Evolutionary conservation across 2,329 filamentous ascomycete species (phyloP), one percentile per base, ranked within the genome.

Genomic region (Neoarthrinium moseri): DNA sequence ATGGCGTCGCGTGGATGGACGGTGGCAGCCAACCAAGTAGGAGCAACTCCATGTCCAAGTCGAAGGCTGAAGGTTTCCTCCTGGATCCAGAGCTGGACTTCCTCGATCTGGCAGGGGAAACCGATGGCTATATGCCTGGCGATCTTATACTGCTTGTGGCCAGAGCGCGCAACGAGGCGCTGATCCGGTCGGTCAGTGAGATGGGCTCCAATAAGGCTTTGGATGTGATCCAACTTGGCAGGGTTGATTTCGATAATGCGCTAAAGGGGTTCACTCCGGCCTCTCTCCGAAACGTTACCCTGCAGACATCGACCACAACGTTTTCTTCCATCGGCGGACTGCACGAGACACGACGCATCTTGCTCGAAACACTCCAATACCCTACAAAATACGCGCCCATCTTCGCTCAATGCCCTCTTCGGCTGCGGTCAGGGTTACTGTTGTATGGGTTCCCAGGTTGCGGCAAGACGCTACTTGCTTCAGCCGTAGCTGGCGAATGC

Each of bases 361-460:
- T 99, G 3, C 78, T 99, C 7, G 94, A 99, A 68, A 99, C 94
- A 0, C 74, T 99, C 4, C 89, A 96, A 63, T 99, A 99, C 60
- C 94, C 94, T 0, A 99, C 95, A 1, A 96, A 94, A 49, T 99
- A 99, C 62, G 94, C 94, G 0, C 94, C 94, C 2, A 96, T 99
- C 53, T 99, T 99, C 61, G 91, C 91, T 4, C 89, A 95, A 60
- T 99, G 94, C 56, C 94, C 94, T 4, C 79, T 99, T 1, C 87
- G 94, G n/a, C 77, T 99, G 4, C 89, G 94, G 10, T 97, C 92
- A 6, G 94, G 94, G 43, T 77, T 99, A 2, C 77, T 99, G 4
- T 78, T 99, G 0, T 99, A 99, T 62, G 94, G 94, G 22, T 97
- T 88, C 59, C 94, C 94, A 0, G 94, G 94, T 3, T 97, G 94